Conservation (phyloP, 2,329 filamentous ascomycete species). For the Trichoderma sp. region DNA sequence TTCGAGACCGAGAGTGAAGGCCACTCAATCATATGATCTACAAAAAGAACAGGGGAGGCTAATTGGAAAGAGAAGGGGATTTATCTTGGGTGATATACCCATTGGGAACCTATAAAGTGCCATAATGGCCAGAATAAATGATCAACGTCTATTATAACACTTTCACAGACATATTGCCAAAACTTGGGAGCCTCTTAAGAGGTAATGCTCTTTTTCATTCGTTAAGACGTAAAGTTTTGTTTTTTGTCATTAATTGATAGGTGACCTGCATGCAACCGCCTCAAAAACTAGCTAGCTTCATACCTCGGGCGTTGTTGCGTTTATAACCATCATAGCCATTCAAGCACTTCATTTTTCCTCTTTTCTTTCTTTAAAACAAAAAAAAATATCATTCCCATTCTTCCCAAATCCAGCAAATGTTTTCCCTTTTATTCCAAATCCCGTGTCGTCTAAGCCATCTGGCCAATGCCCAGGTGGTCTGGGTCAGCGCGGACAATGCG, state of each 20-base stretch:
- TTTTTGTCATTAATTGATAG: constrained; percentile 20
- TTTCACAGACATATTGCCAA: not conserved
- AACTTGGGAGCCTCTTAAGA: not conserved
- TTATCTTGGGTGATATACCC: not conserved
- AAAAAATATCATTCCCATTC: constrained; percentile 20
- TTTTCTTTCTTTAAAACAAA: constrained; percentile 5
- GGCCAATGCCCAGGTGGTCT: constrained; percentile 58
- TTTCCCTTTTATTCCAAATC: not conserved
- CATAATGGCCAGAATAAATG: not conserved
- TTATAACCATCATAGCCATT: constrained; percentile 5
- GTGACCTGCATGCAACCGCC: constrained; percentile 4
- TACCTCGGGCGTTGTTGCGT: not conserved
- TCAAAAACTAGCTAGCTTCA: not conserved
- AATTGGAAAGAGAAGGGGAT: not conserved
- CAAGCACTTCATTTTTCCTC: constrained; percentile 27
- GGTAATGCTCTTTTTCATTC: not conserved
- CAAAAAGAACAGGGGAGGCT: too few species aligned
- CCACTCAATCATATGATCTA: not conserved
- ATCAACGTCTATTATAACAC: not conserved
- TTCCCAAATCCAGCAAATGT: not conserved
- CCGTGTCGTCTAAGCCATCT: constrained; percentile 34
- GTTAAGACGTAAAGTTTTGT: not conserved
- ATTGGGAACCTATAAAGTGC: not conserved
- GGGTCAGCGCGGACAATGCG: constrained; percentile 64
- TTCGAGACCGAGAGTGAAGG: not conserved